phyloP scores from a whole-genome alignment of 805 yeast species.

The Isabelozyma gotoi region DNA sequence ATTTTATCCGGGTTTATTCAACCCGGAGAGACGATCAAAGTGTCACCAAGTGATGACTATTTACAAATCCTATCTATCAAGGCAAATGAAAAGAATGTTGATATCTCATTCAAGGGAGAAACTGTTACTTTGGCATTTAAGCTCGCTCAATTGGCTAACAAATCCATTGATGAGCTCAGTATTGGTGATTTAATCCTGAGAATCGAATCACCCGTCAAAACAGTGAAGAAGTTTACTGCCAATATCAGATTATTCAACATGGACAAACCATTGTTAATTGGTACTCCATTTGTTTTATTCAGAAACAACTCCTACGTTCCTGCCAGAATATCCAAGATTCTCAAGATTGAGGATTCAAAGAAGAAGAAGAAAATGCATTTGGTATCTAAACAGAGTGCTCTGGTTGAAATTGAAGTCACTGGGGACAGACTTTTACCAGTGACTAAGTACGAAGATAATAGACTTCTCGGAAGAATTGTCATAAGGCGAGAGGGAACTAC shows the following conservation, averaged over 20 bases:
- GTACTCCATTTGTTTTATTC: constrained; percentile 75
- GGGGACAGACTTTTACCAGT: constrained; percentile 52
- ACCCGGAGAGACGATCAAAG: constrained; percentile 62
- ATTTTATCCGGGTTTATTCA: constrained; percentile 68
- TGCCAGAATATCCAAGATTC: constrained; percentile 56
- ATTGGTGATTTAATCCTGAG: constrained; percentile 56
- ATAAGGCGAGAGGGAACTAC: constrained; percentile 69
- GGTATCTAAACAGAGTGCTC: constrained; percentile 57
- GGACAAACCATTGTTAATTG: constrained; percentile 72
- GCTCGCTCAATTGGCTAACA: constrained; percentile 46
- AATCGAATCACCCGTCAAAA: constrained; percentile 20
- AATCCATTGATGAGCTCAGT: constrained; percentile 54
- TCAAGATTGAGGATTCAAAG: constrained; percentile 21
- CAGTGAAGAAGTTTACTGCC: constrained; percentile 28
- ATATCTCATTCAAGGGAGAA: constrained; percentile 63
- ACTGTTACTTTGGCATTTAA: constrained; percentile 47
- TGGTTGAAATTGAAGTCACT: constrained; percentile 53
- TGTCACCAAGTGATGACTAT: constrained; percentile 51
- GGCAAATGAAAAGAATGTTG: constrained; percentile 39
- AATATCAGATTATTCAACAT: constrained; percentile 38
- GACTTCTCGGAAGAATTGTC: constrained; percentile 64
- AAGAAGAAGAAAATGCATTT: constrained; percentile 45
- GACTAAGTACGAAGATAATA: constrained; percentile 46
- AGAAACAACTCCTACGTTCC: constrained; percentile 74
- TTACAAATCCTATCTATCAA: constrained; percentile 43